phyloP scores from a whole-genome alignment of 2,329 filamentous ascomycete species.

The Cyanodermella asteris region DNA sequence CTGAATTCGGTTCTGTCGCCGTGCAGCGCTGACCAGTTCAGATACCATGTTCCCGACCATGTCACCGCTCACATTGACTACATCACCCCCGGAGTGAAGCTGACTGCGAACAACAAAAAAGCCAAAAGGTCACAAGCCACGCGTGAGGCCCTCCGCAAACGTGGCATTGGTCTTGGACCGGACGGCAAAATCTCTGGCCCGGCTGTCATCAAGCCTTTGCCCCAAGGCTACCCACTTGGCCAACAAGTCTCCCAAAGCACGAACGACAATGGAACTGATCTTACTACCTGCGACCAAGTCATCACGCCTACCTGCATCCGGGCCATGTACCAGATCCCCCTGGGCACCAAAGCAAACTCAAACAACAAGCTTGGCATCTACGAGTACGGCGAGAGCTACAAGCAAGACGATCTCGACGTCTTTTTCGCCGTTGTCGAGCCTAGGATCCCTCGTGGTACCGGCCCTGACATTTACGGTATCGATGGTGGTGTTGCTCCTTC shows the following conservation, averaged over 20 bases:
- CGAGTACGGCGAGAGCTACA: constrained; percentile 30
- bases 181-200: no score
- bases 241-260: no score
- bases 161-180: no score
- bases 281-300: constrained; percentile 26
- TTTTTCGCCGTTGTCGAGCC: constrained; percentile 20
- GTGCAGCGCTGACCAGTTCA: constrained; percentile 12
- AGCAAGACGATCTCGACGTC: constrained; percentile 24
- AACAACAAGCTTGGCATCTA: constrained; percentile 32
- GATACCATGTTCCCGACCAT: constrained; percentile 7
- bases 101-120: constrained; percentile 17
- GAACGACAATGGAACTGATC: no score
- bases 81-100: constrained; percentile 19
- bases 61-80: constrained; percentile 13
- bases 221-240: not conserved
- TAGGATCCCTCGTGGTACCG: constrained; percentile 19
- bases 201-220: constrained; percentile 1
- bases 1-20: constrained; percentile 14
- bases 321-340: constrained; percentile 25
- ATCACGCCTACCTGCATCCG: constrained; percentile 36
- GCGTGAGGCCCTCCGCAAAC: no score
- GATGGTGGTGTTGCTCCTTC: constrained; percentile 24
- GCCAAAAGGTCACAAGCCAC: no score
- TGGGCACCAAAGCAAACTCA: constrained; percentile 15
- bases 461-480: constrained; percentile 22